Base-by-base conservation (phyloP, 331 rosid genomes). In the Rosa hybrid region DNA sequence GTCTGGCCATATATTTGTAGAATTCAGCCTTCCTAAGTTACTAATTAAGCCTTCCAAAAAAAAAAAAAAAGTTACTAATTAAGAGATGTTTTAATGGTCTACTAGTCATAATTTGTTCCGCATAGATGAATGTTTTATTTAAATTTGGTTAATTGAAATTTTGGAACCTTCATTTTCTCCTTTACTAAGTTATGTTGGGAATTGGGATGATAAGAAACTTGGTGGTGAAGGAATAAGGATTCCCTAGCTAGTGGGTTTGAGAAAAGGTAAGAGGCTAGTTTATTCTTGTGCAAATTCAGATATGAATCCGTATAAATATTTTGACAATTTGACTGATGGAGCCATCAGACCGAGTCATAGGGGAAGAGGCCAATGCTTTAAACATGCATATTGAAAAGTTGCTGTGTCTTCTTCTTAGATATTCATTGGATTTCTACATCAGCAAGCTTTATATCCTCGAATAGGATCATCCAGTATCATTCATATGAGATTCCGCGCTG, bases 401-500 rank as follows among this genome's bases (percentile, higher is more conserved):
- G 30, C 23, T 21, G 64, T 51, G 59, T 57, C 30, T 57, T 57
- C 64, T 57, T 57, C 30, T 21, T 57, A 8, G 14, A 57, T 27
- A 50, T 80, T 63, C 79, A 63, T 2, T 64, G 83, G 39, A 80
- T 41, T 39, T 41, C 38, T 73, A 21, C 38, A 16, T 39, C 20
- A 14, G 23, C 45, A 4, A 10, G 30, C 68, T 23, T 46, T 21
- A 34, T 16, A n/a, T 70, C 18, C 23, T 67, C 41, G 18, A 34
- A 30, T 27, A 39, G 44, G 44, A 53, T 6, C 59, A 16, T 17
- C 60, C 21, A 27, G 42, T 63, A 41, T 41, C 23, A 8, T 3
- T 41, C n/a, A 18, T 13, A 20, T 12, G 68, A 74, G 64, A 51
- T 46, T 62, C 68, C 68, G 1, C 25, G 34, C 72, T 4, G 69